Evolutionary conservation across 2,329 filamentous ascomycete genomes (phyloP).

Genomic region (Epicoccum sorghinum): DNA sequence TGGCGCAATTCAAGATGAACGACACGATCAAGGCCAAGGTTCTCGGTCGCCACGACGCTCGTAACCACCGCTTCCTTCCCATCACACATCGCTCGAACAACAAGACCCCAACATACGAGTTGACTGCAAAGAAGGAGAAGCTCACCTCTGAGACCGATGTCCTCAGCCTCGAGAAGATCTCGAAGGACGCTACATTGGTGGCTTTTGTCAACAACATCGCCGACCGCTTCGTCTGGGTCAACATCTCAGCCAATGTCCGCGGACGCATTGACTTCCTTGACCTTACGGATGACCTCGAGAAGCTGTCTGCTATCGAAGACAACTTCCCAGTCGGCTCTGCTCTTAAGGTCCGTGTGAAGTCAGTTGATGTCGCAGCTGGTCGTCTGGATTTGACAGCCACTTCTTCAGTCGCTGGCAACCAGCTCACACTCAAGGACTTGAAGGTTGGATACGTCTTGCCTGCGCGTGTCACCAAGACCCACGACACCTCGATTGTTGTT

Average conservation of each 20-base stretch:
- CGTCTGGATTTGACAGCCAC: conserved; percentile 84
- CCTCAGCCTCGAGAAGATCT: conserved; percentile 74
- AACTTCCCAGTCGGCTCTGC: conserved; percentile 93
- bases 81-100: conserved; percentile 85
- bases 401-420: conserved; percentile 61
- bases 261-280: conserved; percentile 84
- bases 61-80: conserved; percentile 88
- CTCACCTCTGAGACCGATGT: conserved; percentile 63
- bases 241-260: conserved; percentile 83
- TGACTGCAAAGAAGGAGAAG: conserved; percentile 75
- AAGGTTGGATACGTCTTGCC: conserved; percentile 81
- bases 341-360: conserved; percentile 77
- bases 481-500: conserved; percentile 81
- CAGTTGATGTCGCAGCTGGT: conserved; percentile 73
- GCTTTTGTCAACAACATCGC: conserved; percentile 92
- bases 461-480: conserved; percentile 82
- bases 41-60: conserved; percentile 86
- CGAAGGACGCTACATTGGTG: conserved; percentile 72
- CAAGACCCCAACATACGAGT: conserved; percentile 75
- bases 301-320: conserved; percentile 73
- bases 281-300: conserved; percentile 82
- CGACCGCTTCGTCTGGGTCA: conserved; percentile 85
- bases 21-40: conserved; percentile 76
- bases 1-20: conserved; percentile 74
- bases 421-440: conserved; percentile 72